These are phyloP conservation scores for Blyttiomyces sp. DNA, from an alignment of 371 early-diverging fungal genomes.

Conservation along the genomic window DNA sequence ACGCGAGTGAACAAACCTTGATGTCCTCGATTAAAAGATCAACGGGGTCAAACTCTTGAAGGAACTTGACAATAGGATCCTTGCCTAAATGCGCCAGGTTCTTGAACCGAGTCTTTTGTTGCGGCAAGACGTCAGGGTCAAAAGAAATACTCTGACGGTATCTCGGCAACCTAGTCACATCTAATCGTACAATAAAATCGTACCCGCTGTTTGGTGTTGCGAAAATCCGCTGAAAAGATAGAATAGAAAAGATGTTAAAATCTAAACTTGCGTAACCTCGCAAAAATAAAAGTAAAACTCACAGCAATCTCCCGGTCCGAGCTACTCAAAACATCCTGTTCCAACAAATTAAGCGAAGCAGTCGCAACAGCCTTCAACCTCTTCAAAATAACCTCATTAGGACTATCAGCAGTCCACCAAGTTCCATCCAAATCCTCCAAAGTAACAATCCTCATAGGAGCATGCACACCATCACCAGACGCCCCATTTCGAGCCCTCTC, in stretches of 20 bases:
- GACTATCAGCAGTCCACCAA: slow-evolving; percentile 54
- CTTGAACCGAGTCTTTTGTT: slow-evolving; percentile 24
- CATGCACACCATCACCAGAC: neutral
- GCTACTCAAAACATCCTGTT: neutral
- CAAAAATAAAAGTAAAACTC: neutral
- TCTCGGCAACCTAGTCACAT: slow-evolving; percentile 21
- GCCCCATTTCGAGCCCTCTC: slow-evolving; percentile 1
- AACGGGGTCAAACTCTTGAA: slow-evolving; percentile 61
- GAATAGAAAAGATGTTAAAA: neutral
- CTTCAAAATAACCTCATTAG: slow-evolving; percentile 52
- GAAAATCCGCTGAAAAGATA: slow-evolving; percentile 48
- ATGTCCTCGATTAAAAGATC: slow-evolving; percentile 59
- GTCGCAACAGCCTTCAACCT: slow-evolving; percentile 63
- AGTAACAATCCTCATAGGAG: slow-evolving; percentile 44
- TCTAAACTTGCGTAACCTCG: neutral
- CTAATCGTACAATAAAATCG: slow-evolving; percentile 60
- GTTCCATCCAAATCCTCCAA: slow-evolving; percentile 55
- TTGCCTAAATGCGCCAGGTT: slow-evolving; percentile 28
- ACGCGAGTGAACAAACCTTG: slow-evolving; percentile 35
- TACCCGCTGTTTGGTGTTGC: slow-evolving; percentile 68
- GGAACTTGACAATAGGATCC: slow-evolving; percentile 39
- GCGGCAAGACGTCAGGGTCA: slow-evolving; percentile 8
- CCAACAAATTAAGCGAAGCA: slow-evolving; percentile 48
- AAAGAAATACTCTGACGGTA: slow-evolving; percentile 34
- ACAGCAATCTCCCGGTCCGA: slow-evolving; percentile 31